Evolutionary conservation across 140 eudicot species (phyloP), one percentile per base, ranked within the genome.

Genomic region (Ambrosia hybrid): DNA sequence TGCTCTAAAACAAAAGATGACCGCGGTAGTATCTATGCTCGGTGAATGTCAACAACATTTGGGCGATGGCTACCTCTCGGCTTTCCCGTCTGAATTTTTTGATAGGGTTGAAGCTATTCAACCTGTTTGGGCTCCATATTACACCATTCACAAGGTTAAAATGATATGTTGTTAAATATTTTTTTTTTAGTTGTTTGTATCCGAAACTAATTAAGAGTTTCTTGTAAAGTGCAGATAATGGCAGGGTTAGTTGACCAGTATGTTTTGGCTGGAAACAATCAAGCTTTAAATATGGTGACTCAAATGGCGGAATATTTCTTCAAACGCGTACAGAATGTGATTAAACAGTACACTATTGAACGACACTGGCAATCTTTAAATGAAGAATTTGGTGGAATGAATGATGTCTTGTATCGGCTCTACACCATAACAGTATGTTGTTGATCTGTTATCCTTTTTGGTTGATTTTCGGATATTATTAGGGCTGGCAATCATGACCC

Each of bases 381-480:
- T 75, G 99, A 95, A 83, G 99, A 95, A 86, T 75, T 88, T 9
- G 99, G 99, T 41, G 99, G 99, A 79, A 95, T 95, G 99, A 95
- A 95, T 74, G 99, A 95, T 71, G 90, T 88, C 57, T 81, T 95
- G 72, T 95, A 95, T 63, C 79, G 67, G 57, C 71, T 95, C 57
- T 88, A 81, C 91, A 74, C 65, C 53, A 83, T 95, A 74, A 91
- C 97, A 78, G 99, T 95, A 74, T 53, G 99, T 62, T 49, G 6
- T 16, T 67, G 26, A 17, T 37, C 14, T 13, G 2, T 57, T 33
- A 3, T 10, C 30, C n/a, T 33, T 43, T 51, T 57, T 7, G 69
- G 26, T 45, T 5, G 1, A 7, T 5, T 43, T 6, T 43, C 5
- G 2, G 46, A 41, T 41, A 30, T 21, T 21, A 21, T 0, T 21